These are phyloP conservation scores for Gypsophila paniculata DNA, from an alignment of 179 eudicot genomes.

Conservation along the genomic window DNA sequence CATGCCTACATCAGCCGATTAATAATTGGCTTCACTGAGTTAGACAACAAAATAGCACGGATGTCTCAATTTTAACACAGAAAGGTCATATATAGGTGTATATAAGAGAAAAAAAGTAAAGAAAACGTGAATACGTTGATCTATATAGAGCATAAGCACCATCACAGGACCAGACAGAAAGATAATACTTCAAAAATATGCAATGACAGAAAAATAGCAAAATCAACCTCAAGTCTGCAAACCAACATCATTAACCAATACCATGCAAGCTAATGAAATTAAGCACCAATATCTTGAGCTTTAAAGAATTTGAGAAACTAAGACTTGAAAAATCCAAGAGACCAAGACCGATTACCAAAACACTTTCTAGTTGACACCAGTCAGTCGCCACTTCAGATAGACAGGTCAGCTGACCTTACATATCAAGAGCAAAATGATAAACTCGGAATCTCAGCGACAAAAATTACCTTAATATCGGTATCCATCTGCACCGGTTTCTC, in stretches of 20 bases:
- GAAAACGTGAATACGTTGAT: not conserved
- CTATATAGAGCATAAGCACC: not conserved
- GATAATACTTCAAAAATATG: too few species aligned
- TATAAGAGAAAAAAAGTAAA: not conserved
- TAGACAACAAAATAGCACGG: not conserved
- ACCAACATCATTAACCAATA: too few species aligned
- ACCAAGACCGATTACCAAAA: not conserved
- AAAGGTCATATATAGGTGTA: not conserved
- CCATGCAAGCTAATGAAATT: too few species aligned
- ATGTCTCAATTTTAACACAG: not conserved
- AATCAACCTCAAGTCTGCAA: too few species aligned
- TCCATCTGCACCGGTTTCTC: slow-evolving; percentile 75
- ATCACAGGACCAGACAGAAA: not conserved
- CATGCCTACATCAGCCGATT: not conserved
- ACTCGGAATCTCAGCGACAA: not conserved
- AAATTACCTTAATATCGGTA: slow-evolving; percentile 60
- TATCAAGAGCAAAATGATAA: not conserved
- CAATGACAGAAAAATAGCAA: too few species aligned
- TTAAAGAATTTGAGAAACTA: not conserved
- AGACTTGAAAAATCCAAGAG: not conserved
- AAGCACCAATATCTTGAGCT: not conserved
- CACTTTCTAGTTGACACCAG: not conserved
- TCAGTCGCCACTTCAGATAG: not conserved
- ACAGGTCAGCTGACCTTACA: not conserved
- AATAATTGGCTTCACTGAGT: not conserved